Evolutionary conservation across 2,329 filamentous ascomycete species (phyloP), one percentile per base, ranked within the genome.

Genomic region (Dendryphion nanum): DNA sequence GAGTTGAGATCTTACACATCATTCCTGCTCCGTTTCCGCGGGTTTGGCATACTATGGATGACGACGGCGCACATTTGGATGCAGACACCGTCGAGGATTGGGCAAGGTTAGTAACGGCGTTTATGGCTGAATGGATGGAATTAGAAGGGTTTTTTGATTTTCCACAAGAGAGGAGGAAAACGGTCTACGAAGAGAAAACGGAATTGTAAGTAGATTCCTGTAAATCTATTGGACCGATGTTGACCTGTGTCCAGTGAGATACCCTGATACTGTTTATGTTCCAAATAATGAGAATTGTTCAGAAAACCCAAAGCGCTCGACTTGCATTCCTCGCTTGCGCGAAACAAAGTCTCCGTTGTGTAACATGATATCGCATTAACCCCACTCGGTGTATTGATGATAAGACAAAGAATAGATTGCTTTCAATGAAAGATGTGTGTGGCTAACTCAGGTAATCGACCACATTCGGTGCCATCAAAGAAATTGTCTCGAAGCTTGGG

Each of bases 91-190:
- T 90, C 16, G 80, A 87, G 53, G 93, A 98, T 63, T 98, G 93
- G 93, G 82, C 87, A 15, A 82, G 79, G 61, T 81, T 98, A 23
- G 74, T 91, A 6, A 85, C 86, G 4, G 90, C 83, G 0, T 98
- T 98, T 68, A 78, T 82, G 13, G 88, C 86, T 0, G 91, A 97
- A 68, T 98, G 91, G 89, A 83, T 98, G 81, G 90, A 95, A 15
- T 40, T 66, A 38, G 62, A 66, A 26, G 61, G 59, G 12, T 61
- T 54, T 33, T 59, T 66, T 37, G 55, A 64, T 28, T 42, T 47
- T 38, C 53, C 50, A 19, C 37, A 40, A 18, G 42, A 46, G 20
- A 48, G 42, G 35, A 42, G 51, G 41, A 30, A 37, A 14, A 46
- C 38, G 30, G 43, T 39, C 6, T 37, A 40, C 23, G 38, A 26